Evolutionary conservation across 306 rosid species (phyloP).

Genomic region (Psophocarpus tetragonolobus): DNA sequence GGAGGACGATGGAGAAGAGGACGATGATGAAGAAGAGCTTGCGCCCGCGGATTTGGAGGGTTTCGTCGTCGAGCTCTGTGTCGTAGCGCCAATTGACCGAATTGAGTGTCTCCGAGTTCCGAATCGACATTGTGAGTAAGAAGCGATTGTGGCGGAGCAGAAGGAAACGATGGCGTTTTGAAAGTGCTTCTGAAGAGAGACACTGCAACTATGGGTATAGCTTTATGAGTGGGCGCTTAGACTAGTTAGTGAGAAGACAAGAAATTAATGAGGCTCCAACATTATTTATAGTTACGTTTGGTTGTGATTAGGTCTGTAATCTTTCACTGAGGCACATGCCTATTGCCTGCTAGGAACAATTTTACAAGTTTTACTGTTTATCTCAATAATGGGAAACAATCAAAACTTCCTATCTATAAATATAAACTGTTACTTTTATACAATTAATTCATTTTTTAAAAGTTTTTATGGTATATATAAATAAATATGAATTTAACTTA

Average conservation of each 20-base stretch:
- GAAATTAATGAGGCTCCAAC: not conserved
- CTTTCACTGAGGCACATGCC: not conserved
- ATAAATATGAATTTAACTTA: too few species aligned
- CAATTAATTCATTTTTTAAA: not conserved
- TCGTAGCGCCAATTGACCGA: constrained; percentile 57
- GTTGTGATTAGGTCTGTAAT: constrained; percentile 6
- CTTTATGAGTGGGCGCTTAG: constrained; percentile 2
- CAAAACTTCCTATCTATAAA: not conserved
- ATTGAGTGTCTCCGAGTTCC: constrained; percentile 35
- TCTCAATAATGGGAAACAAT: not conserved
- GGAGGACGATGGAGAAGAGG: constrained; percentile 53
- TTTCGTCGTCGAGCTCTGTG: constrained; percentile 48
- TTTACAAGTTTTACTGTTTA: not conserved
- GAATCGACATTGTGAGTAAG: constrained; percentile 24
- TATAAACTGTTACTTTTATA: not conserved
- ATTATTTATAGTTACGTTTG: constrained; percentile 33
- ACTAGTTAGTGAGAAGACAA: not conserved
- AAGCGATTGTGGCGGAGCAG: not conserved
- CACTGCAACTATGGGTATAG: not conserved
- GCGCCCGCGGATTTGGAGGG: constrained; percentile 54
- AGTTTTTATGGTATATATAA: too few species aligned
- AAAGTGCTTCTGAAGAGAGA: not conserved
- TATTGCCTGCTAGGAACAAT: too few species aligned
- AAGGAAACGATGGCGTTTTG: not conserved
- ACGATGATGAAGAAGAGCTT: constrained; percentile 60